Base-by-base conservation (phyloP, 1,284 basidiomycete genomes). In the Meira miltonrushii region DNA sequence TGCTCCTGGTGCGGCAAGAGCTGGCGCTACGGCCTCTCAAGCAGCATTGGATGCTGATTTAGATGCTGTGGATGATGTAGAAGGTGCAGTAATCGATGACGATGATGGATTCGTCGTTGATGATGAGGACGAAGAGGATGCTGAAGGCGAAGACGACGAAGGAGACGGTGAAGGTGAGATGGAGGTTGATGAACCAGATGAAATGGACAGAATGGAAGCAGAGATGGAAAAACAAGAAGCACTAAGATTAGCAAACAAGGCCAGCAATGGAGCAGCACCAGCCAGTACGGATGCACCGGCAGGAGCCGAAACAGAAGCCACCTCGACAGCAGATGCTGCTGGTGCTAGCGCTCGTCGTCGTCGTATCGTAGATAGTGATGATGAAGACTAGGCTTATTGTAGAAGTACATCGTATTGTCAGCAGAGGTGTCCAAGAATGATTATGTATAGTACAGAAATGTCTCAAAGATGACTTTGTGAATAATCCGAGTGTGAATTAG, bases 171-270 rank as follows among this genome's bases (percentile, higher is more conserved):
- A 46, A 6, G 15, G 51, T 2, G 56, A n/a, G 9, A 38, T 55
- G 28, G 52, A 54, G 10, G 52, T 41, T 2, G 58, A 59, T 8
- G 54, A 58, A n/a, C 55, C 40, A n/a, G 58, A 57, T 17, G 58
- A 61, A 15, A 43, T 56, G 53, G 41, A 41, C 11, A 37, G 12
- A 43, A 57, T 46, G 48, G 51, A 58, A 19, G 51, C 12, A 23
- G 23, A 38, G 12, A 56, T 56, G 10, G 50, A 53, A 23, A 53
- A 41, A 33, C 23, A 53, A 53, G 50, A 53, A 15, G 50, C 50
- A 17, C 37, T 39, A 4, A n/a, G 50, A 13, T 33, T 13, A 25
- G 50, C 50, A 23, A 33, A 28, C 28, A 53, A 41, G 15, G 37
- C 50, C 23, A 33, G 46, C 13, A 48, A 48, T 5, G 28, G 12